Conservation (phyloP, 345 rosid species). For the Rhodamnia rubescens region DNA sequence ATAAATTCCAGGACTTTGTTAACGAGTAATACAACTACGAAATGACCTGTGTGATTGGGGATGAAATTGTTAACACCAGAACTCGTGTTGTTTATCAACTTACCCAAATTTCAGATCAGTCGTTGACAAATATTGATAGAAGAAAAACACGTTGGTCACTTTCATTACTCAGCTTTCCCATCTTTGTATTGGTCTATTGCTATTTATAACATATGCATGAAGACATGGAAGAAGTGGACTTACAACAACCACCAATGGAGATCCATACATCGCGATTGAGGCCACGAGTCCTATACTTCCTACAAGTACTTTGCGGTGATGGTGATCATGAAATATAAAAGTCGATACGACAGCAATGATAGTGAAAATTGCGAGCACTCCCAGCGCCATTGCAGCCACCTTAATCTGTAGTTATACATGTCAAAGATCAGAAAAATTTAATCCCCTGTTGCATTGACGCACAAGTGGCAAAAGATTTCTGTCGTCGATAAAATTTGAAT, state of each 20-base stretch:
- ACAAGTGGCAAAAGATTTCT: background rate
- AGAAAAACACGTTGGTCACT: background rate
- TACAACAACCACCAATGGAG: constrained; percentile 67
- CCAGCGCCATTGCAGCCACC: constrained; percentile 25
- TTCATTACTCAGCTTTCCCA: background rate
- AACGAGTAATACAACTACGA: background rate
- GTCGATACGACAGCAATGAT: constrained; percentile 30
- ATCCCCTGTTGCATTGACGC: background rate
- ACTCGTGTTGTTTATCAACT: background rate
- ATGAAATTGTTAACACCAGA: background rate
- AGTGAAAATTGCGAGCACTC: constrained; percentile 22
- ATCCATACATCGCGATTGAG: constrained; percentile 60
- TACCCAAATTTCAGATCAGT: background rate
- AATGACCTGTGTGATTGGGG: background rate
- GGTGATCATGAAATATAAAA: constrained; percentile 45
- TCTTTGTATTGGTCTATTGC: background rate
- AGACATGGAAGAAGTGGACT: constrained; percentile 7
- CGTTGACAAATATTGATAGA: background rate
- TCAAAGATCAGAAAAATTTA: background rate
- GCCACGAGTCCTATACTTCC: constrained; percentile 63
- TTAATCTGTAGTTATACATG: constrained; percentile 29
- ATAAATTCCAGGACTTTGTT: background rate
- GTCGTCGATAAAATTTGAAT: background rate
- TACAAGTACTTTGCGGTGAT: constrained; percentile 46
- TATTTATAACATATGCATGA: background rate